phyloP scores from a whole-genome alignment of 176 grass and related monocot genomes.

The Echinochloa phyllopogon region DNA sequence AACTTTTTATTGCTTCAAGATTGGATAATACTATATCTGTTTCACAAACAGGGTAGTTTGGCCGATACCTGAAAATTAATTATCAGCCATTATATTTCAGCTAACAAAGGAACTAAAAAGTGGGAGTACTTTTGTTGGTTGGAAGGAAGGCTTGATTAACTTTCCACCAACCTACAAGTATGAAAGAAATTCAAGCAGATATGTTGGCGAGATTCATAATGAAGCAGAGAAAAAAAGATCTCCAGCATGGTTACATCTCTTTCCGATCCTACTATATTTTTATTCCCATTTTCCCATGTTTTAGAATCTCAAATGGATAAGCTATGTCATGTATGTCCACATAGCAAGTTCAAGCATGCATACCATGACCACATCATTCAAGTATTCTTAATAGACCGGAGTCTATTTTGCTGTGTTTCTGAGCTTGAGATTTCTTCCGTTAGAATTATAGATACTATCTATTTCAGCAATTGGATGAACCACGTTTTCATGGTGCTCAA shows the following conservation, averaged over 20 bases:
- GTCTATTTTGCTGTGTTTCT: neutral
- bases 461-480: neutral
- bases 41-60: neutral
- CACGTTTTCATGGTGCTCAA: slow-evolving; percentile 11
- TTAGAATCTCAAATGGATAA: neutral
- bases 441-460: neutral
- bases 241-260: slow-evolving; percentile 63
- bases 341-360: neutral
- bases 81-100: slow-evolving; percentile 41
- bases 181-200: slow-evolving; percentile 55
- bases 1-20: neutral
- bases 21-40: neutral
- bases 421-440: neutral
- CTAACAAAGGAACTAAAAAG: slow-evolving; percentile 63
- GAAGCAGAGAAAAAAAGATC: slow-evolving; percentile 68
- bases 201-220: slow-evolving; percentile 57
- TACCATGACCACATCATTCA: neutral
- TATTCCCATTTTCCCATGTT: neutral
- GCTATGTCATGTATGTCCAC: neutral
- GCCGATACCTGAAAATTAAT: neutral
- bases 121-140: slow-evolving; percentile 67
- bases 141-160: slow-evolving; percentile 63
- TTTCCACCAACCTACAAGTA: slow-evolving; percentile 80
- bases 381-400: neutral
- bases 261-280: slow-evolving; percentile 25